Percentiles rank a stretch among this genome's conserved stretches.
Evolutionary conservation across 1,284 basidiomycete genomes (phyloP).

Genomic region (Bondarzewia mesenterica): DNA sequence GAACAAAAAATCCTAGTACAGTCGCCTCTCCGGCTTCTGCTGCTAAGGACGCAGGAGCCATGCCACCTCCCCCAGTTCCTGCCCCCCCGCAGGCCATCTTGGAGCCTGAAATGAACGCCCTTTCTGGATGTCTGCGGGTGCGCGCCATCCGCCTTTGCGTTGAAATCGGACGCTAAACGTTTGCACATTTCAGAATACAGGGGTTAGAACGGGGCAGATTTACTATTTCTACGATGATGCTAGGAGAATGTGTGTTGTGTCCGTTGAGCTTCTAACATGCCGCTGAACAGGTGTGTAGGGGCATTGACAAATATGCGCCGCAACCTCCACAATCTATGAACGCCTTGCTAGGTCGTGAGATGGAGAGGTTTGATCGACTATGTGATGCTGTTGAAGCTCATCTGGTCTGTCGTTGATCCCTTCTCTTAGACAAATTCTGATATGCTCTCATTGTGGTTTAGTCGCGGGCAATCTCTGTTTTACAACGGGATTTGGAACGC

Average conservation of each 20-base stretch:
- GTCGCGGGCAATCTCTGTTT: conserved; percentile 60
- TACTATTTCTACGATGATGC: conserved; percentile 61
- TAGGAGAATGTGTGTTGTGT: conserved; percentile 52
- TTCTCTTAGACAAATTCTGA: not conserved
- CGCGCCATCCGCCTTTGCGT: conserved; percentile 8
- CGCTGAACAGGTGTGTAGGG: too few relatives aligned
- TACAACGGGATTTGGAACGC: conserved; percentile 56
- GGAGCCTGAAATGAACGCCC: conserved; percentile 52
- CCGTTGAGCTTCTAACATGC: too few relatives aligned
- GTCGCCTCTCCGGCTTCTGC: conserved; percentile 1
- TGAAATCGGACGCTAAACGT: not conserved
- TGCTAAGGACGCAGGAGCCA: conserved; percentile 27
- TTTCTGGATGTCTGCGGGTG: conserved; percentile 52
- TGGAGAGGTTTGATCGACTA: conserved; percentile 70
- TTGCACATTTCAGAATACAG: conserved; percentile 43
- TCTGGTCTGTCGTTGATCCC: conserved; percentile 37
- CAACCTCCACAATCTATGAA: conserved; percentile 57
- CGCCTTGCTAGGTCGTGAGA: conserved; percentile 55
- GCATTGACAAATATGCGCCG: conserved; percentile 49
- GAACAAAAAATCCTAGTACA: not conserved
- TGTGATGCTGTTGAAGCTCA: conserved; percentile 68
- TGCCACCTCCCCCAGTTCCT: conserved; percentile 56
- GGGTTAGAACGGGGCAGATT: conserved; percentile 60
- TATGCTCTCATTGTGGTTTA: conserved; percentile 19
- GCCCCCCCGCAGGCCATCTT: conserved; percentile 37